Conservation (phyloP, 768 basidiomycete genomes). For the Agrocybe praecox region DNA sequence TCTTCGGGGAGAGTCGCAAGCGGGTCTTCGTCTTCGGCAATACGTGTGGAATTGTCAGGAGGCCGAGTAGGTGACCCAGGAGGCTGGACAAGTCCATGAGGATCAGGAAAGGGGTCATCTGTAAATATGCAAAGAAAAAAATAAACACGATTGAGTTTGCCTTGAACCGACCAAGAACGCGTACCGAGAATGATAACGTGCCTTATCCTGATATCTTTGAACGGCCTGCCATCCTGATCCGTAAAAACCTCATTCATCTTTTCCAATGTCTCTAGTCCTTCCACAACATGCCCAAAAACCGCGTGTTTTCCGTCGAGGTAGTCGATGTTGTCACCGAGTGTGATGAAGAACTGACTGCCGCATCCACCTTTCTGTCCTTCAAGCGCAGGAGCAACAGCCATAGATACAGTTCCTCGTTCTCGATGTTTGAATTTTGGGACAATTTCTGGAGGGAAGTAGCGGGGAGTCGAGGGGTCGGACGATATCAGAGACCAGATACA, state of each 20-base stretch:
- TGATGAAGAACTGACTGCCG: slow-evolving; percentile 97
- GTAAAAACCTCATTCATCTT: slow-evolving; percentile 91
- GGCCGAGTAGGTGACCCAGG: slow-evolving; percentile 79
- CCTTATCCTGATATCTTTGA: slow-evolving; percentile 93
- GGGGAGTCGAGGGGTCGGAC: slow-evolving; percentile 42
- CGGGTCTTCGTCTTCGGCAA: slow-evolving; percentile 94
- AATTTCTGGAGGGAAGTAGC: slow-evolving; percentile 89
- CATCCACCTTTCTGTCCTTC: slow-evolving; percentile 70
- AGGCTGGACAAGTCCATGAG: slow-evolving; percentile 70
- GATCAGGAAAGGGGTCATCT: slow-evolving; percentile 98
- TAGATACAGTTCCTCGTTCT: slow-evolving; percentile 87
- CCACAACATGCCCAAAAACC: slow-evolving; percentile 95
- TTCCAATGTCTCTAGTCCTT: slow-evolving; percentile 89
- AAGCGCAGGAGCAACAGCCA: slow-evolving; percentile 91
- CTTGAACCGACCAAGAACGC: slow-evolving; percentile 11
- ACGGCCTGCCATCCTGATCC: slow-evolving; percentile 86
- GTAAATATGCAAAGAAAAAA: background rate
- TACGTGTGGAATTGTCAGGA: slow-evolving; percentile 84
- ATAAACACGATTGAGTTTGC: slow-evolving; percentile 12
- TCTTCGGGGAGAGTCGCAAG: slow-evolving; percentile 82
- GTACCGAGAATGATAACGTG: slow-evolving; percentile 95
- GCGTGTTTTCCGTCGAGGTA: slow-evolving; percentile 94
- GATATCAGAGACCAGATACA: slow-evolving; percentile 79
- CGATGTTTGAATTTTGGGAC: slow-evolving; percentile 83
- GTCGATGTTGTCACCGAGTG: slow-evolving; percentile 86